These are phyloP conservation scores for Clavispora santaluciae DNA, from an alignment of 805 yeast species.

Conservation along the genomic window DNA sequence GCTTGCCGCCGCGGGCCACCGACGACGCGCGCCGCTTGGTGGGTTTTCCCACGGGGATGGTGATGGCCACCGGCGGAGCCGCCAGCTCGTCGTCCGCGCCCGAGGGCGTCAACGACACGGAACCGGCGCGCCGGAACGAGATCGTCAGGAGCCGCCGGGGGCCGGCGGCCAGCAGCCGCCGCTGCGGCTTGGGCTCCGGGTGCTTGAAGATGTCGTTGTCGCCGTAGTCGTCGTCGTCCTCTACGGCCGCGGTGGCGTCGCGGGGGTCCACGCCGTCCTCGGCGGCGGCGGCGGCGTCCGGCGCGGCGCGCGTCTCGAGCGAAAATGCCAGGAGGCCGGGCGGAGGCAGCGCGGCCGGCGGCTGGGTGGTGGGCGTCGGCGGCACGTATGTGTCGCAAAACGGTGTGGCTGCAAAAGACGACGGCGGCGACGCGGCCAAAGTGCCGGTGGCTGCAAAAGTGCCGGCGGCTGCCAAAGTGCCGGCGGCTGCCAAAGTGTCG, in stretches of 20 bases:
- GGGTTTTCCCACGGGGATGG: slow-evolving; percentile 32
- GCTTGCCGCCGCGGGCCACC: slow-evolving; percentile 6
- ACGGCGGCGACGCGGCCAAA: slow-evolving; percentile 10
- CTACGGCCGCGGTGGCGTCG: neutral
- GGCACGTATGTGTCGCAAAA: slow-evolving; percentile 2
- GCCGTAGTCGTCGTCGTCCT: slow-evolving; percentile 19
- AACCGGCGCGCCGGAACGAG: slow-evolving; percentile 24
- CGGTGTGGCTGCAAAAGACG: slow-evolving; percentile 18
- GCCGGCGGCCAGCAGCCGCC: slow-evolving; percentile 26
- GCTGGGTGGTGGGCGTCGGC: slow-evolving; percentile 5
- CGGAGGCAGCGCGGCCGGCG: neutral
- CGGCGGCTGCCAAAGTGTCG: too few species aligned
- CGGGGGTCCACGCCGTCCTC: neutral
- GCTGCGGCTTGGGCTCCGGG: slow-evolving; percentile 14
- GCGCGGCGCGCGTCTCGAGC: neutral
- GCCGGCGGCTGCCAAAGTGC: too few species aligned
- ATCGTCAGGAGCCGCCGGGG: slow-evolving; percentile 37
- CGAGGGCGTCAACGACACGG: slow-evolving; percentile 21
- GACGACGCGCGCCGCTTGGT: slow-evolving; percentile 26
- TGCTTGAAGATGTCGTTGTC: slow-evolving; percentile 30
- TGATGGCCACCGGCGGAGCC: slow-evolving; percentile 31
- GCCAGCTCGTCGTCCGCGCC: slow-evolving; percentile 9
- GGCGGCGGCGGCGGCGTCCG: neutral
- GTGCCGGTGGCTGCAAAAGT: slow-evolving; percentile 1
- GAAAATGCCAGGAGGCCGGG: neutral